Conservation (phyloP, 805 yeast species). For the Barnettozyma vustinii region DNA sequence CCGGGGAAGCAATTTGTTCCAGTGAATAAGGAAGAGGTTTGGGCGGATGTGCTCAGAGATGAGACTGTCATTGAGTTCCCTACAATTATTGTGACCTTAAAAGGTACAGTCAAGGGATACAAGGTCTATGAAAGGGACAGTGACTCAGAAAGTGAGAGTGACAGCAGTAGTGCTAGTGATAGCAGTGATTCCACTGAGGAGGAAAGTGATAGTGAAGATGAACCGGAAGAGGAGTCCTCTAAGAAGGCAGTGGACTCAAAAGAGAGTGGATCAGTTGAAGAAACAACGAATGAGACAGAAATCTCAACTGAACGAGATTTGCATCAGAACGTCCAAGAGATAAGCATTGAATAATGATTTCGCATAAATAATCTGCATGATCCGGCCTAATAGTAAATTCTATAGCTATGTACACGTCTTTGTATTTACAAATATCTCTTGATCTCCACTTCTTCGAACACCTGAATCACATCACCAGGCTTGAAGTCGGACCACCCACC, state of each 20-base stretch:
- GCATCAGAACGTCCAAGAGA: not conserved
- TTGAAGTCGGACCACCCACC: constrained; percentile 61
- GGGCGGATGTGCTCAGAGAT: constrained; percentile 48
- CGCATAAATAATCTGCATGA: too few species aligned
- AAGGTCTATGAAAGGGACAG: constrained; percentile 11
- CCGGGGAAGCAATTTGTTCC: constrained; percentile 35
- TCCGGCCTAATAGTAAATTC: not conserved
- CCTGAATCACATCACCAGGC: constrained; percentile 72
- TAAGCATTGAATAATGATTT: not conserved
- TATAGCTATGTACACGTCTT: not conserved
- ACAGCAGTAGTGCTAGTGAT: constrained; percentile 12
- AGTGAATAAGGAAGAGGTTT: constrained; percentile 29
- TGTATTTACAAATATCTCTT: constrained; percentile 39
- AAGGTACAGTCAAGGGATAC: constrained; percentile 25
- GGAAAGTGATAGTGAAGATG: constrained; percentile 20
- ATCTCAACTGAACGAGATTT: too few species aligned
- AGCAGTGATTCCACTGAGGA: constrained; percentile 9
- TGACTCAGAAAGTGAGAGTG: constrained; percentile 13
- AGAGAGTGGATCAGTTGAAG: not conserved
- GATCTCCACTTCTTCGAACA: constrained; percentile 58
- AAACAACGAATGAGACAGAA: too few species aligned
- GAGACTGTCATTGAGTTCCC: constrained; percentile 74
- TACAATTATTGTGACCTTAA: constrained; percentile 45
- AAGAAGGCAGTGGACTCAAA: not conserved
- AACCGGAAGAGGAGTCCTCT: constrained; percentile 17